Conservation (phyloP, 768 basidiomycete genomes). For the Holtermanniella nyarrowii region DNA sequence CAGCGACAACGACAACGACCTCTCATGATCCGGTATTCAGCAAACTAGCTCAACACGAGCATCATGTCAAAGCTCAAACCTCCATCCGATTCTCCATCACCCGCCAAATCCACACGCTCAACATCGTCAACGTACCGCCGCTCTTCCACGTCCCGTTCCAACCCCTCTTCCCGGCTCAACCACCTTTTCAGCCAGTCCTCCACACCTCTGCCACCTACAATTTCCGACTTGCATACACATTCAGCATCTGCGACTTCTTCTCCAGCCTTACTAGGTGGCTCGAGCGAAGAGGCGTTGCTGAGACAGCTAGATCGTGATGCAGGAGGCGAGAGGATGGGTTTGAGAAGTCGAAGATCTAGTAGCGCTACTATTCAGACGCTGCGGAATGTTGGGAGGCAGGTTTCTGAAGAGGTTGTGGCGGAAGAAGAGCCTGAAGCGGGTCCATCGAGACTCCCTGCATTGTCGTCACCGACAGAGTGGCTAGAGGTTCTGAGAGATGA, state of each 20-base stretch:
- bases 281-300: conserved; percentile 18
- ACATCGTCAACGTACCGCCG: not conserved
- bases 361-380: conserved; percentile 20
- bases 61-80: not conserved
- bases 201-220: not conserved
- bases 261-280: too few relatives aligned
- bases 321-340: conserved; percentile 26
- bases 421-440: conserved; percentile 14
- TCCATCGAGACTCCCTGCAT: conserved; percentile 5
- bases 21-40: too few relatives aligned
- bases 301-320: conserved; percentile 27
- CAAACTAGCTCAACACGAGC: too few relatives aligned
- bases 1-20: too few relatives aligned
- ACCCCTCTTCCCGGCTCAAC: not conserved
- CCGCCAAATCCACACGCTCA: not conserved
- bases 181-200: not conserved
- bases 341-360: conserved; percentile 22
- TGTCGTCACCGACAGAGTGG: not conserved
- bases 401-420: conserved; percentile 10
- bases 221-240: not conserved
- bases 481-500: not conserved
- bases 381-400: conserved; percentile 9
- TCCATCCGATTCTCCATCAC: not conserved
- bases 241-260: not conserved
- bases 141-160: not conserved